Evolutionary conservation across 2,329 filamentous ascomycete species (phyloP).

Genomic region (Aspergillus carbonarius): DNA sequence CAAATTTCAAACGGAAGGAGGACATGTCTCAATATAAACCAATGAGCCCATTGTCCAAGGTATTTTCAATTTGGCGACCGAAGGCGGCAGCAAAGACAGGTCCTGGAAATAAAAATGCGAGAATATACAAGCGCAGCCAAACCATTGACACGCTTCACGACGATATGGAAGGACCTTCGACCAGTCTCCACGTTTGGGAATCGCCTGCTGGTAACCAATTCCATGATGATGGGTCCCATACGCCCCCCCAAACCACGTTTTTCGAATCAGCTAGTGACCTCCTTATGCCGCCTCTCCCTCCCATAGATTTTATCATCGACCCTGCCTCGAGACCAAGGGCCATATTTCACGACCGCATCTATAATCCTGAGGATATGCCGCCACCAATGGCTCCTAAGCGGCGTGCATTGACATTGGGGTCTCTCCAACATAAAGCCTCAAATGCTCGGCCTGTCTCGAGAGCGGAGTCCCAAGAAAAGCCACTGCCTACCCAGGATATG

Average conservation of each 20-base stretch:
- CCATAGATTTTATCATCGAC: constrained; percentile 77
- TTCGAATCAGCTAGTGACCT: constrained; percentile 94
- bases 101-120: constrained; percentile 49
- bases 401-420: constrained; percentile 40
- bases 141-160: constrained; percentile 53
- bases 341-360: constrained; percentile 96
- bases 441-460: constrained; percentile 9
- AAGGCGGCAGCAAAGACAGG: constrained; percentile 50
- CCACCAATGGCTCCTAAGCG: constrained; percentile 60
- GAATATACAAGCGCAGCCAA: constrained; percentile 75
- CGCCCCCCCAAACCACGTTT: constrained; percentile 86
- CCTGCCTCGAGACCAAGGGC: constrained; percentile 78
- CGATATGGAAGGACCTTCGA: constrained; percentile 10
- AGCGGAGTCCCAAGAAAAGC: constrained; percentile 14
- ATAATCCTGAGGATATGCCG: constrained; percentile 90
- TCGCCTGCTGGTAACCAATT: constrained; percentile 51
- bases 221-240: constrained; percentile 54
- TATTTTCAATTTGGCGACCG: constrained; percentile 74
- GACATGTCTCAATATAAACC: constrained; percentile 26
- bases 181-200: constrained; percentile 12
- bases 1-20: constrained; percentile 10
- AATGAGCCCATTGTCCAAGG: constrained; percentile 57
- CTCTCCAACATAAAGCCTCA: constrained; percentile 20
- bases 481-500: constrained; percentile 16
- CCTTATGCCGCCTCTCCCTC: constrained; percentile 83